Percentiles rank a stretch among this genome's conserved stretches.
Evolutionary conservation across 2,329 filamentous ascomycete species (phyloP).

Genomic region (Trichoderma sp.): DNA sequence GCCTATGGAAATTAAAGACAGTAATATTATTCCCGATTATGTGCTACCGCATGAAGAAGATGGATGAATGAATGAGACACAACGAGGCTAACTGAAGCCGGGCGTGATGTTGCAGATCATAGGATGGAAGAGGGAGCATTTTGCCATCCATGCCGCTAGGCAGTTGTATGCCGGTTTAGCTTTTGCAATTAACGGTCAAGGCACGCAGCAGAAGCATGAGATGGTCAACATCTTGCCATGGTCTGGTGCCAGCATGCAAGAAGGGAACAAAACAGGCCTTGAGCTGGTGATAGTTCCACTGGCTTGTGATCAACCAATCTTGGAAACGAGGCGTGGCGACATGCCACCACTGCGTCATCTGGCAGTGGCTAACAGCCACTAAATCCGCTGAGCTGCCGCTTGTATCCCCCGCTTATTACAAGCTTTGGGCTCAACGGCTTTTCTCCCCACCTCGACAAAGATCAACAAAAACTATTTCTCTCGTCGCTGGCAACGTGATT

Average conservation of each 20-base stretch:
- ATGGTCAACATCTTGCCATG: not conserved
- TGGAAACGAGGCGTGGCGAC: constrained; percentile 8
- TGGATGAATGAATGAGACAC: not conserved
- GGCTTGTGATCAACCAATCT: constrained; percentile 12
- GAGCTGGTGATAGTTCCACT: constrained; percentile 1
- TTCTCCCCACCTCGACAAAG: constrained; percentile 1
- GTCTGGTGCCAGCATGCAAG: not conserved
- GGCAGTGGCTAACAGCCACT: not conserved
- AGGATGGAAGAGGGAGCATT: not conserved
- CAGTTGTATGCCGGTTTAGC: not conserved
- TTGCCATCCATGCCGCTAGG: not conserved
- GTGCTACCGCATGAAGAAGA: not conserved
- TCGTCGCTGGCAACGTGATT: constrained; percentile 10
- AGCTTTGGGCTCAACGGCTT: not conserved
- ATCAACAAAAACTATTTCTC: not conserved
- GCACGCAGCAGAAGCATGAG: not conserved
- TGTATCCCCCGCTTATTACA: constrained; percentile 3
- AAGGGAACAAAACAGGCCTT: not conserved
- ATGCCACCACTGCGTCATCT: constrained; percentile 20
- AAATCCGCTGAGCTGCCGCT: not conserved
- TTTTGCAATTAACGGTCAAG: not conserved
- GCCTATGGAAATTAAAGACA: not conserved
- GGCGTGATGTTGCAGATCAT: not conserved
- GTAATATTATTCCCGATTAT: not conserved
- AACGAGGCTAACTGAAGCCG: not conserved